Conservation (phyloP, 768 basidiomycete species). For the Pulveroboletus ravenelii region DNA sequence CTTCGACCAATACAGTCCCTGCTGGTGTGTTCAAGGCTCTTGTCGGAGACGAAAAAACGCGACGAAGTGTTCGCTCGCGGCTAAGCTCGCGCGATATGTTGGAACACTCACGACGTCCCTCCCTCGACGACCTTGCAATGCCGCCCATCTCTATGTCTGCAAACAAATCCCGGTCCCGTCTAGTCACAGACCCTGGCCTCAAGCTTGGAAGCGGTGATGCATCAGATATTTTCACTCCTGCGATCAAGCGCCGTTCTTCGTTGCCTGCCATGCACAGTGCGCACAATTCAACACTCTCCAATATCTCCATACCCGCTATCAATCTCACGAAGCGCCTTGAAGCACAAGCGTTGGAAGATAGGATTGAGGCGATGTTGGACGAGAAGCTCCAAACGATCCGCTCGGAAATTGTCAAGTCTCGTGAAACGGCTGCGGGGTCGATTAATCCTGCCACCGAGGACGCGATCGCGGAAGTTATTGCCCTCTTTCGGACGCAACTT, state of each 20-base stretch:
- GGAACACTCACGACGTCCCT: slow-evolving; percentile 62
- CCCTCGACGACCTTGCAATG: slow-evolving; percentile 72
- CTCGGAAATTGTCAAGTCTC: slow-evolving; percentile 33
- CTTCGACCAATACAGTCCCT: slow-evolving; percentile 70
- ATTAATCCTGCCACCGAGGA: slow-evolving; percentile 50
- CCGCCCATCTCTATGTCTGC: slow-evolving; percentile 63
- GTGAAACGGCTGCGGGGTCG: slow-evolving; percentile 22
- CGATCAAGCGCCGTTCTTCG: slow-evolving; percentile 50
- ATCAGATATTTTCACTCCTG: slow-evolving; percentile 42
- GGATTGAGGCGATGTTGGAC: slow-evolving; percentile 61
- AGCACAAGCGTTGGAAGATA: slow-evolving; percentile 55
- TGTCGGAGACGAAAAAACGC: slow-evolving; percentile 61
- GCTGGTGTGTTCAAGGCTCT: slow-evolving; percentile 84
- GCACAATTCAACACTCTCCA: slow-evolving; percentile 41
- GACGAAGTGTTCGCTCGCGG: slow-evolving; percentile 69
- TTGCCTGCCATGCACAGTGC: slow-evolving; percentile 50
- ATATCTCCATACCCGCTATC: slow-evolving; percentile 40
- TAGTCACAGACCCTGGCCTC: slow-evolving; percentile 56
- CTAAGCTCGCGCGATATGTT: slow-evolving; percentile 71
- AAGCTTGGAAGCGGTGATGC: slow-evolving; percentile 27
- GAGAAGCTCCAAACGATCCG: slow-evolving; percentile 58
- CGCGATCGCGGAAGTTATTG: slow-evolving; percentile 61
- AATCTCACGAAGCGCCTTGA: slow-evolving; percentile 56
- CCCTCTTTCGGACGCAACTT: slow-evolving; percentile 63
- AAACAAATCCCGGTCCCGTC: slow-evolving; percentile 46